A percentile compares a stretch with the other conserved stretches of the same genome.
Conservation (phyloP, 164 flowering plant species). For the Aristolochia contorta region DNA sequence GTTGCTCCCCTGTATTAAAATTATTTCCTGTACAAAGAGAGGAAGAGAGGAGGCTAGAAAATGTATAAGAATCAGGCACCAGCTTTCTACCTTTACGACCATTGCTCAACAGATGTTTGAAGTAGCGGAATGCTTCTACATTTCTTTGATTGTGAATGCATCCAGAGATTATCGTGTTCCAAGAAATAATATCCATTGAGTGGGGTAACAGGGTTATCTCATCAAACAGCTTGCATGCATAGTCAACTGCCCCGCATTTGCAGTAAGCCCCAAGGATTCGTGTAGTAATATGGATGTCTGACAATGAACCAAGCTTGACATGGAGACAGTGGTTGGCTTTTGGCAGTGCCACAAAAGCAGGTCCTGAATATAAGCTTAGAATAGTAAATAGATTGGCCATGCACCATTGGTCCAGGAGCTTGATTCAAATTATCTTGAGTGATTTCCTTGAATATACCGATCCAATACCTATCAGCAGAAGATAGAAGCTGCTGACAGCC, state of each 20-base stretch:
- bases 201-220: conserved; percentile 3
- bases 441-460: too few relatives aligned
- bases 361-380: conserved; percentile 2
- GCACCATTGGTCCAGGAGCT: neutral
- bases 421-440: too few relatives aligned
- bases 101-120: conserved; percentile 9
- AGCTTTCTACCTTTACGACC: neutral
- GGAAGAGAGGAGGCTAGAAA: conserved; percentile 16
- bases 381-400: conserved; percentile 9
- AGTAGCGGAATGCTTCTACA: conserved; percentile 12
- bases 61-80: conserved; percentile 17
- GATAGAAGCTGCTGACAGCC: too few relatives aligned
- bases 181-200: conserved; percentile 8
- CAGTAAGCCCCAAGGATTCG: conserved; percentile 5
- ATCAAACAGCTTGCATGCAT: conserved; percentile 15
- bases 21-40: conserved; percentile 7
- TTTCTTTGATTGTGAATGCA: conserved; percentile 10
- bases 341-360: neutral
- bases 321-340: conserved; percentile 7
- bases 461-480: too few relatives aligned
- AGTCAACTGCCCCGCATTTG: conserved; percentile 6
- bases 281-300: conserved; percentile 8
- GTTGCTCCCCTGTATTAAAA: conserved; percentile 7
- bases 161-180: conserved; percentile 18
- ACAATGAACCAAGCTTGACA: conserved; percentile 11